A percentile compares a stretch with the other conserved stretches of the same genome.
phyloP scores from a whole-genome alignment of 176 grass and related monocot genomes.

The Tillandsia fasciculata region DNA sequence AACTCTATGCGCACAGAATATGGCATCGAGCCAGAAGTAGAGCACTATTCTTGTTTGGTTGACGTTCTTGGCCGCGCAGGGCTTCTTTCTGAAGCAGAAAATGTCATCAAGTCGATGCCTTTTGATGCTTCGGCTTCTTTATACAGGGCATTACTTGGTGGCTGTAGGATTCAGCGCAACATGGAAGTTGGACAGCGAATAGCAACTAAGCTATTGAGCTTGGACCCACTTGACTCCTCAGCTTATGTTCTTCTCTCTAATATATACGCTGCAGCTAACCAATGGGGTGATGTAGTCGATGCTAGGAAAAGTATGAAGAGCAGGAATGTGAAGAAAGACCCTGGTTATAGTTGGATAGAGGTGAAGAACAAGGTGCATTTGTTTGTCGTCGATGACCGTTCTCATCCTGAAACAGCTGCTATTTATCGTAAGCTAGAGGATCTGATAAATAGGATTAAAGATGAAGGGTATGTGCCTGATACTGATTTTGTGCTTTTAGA shows the following conservation, averaged over 20 bases:
- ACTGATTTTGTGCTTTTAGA: conserved; percentile 16
- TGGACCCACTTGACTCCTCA: conserved; percentile 22
- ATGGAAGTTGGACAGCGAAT: conserved; percentile 15
- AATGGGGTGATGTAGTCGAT: conserved; percentile 11
- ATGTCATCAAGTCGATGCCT: conserved; percentile 14
- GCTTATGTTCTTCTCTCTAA: conserved; percentile 25
- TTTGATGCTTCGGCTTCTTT: conserved; percentile 22
- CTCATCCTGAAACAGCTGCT: conserved; percentile 4
- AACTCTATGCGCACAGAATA: conserved; percentile 13
- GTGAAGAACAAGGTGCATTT: conserved; percentile 14
- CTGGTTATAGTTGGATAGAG: conserved; percentile 21
- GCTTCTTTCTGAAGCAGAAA: conserved; percentile 10
- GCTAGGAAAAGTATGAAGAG: conserved; percentile 22
- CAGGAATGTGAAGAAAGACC: conserved; percentile 14
- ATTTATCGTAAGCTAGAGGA: conserved; percentile 23
- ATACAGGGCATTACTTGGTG: conserved; percentile 12
- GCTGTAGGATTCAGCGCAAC: conserved; percentile 20
- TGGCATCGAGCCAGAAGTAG: conserved; percentile 14
- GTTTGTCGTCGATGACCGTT: conserved; percentile 13
- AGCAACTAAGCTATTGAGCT: conserved; percentile 18
- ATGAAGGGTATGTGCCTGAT: conserved; percentile 14
- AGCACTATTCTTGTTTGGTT: conserved; percentile 19
- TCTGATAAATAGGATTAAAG: conserved; percentile 15
- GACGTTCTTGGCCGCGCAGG: conserved; percentile 20
- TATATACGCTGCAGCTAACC: conserved; percentile 18